Conservation (phyloP, 1,284 basidiomycete genomes). For the Afroboletus lepidellus region DNA sequence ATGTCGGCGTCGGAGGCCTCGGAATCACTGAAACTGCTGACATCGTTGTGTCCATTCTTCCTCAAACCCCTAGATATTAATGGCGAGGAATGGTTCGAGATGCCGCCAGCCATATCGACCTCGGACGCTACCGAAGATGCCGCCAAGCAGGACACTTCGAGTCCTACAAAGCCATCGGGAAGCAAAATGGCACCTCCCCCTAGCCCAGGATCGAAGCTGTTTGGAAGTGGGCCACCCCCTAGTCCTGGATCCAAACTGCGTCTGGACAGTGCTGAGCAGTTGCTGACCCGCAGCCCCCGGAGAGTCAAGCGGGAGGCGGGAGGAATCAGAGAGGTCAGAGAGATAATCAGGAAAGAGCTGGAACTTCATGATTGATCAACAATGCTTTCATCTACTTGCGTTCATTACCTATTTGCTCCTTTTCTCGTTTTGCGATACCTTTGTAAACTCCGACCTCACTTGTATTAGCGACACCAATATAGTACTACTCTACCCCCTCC, state of each 20-base stretch:
- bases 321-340: slow-evolving; percentile 72
- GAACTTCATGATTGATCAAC: slow-evolving; percentile 58
- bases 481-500: slow-evolving; percentile 16
- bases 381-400: slow-evolving; percentile 32
- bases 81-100: slow-evolving; percentile 78
- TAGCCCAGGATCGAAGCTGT: slow-evolving; percentile 37
- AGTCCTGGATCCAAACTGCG: slow-evolving; percentile 40
- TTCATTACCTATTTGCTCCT: slow-evolving; percentile 26
- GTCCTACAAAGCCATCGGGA: slow-evolving; percentile 38
- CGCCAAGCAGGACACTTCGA: slow-evolving; percentile 23
- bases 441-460: slow-evolving; percentile 3
- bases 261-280: slow-evolving; percentile 55
- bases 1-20: slow-evolving; percentile 72
- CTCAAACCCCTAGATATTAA: slow-evolving; percentile 58
- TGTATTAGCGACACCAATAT: slow-evolving; percentile 4
- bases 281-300: slow-evolving; percentile 66
- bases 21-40: slow-evolving; percentile 66
- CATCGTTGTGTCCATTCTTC: slow-evolving; percentile 75
- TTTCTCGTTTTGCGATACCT: slow-evolving; percentile 15
- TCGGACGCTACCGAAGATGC: slow-evolving; percentile 18
- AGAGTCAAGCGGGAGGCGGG: slow-evolving; percentile 65
- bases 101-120: slow-evolving; percentile 53
- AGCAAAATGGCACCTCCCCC: slow-evolving; percentile 25
- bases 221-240: slow-evolving; percentile 22
- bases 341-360: slow-evolving; percentile 73